phyloP scores from a whole-genome alignment of 257 asterid species.

The Solanum sparsipilum region DNA sequence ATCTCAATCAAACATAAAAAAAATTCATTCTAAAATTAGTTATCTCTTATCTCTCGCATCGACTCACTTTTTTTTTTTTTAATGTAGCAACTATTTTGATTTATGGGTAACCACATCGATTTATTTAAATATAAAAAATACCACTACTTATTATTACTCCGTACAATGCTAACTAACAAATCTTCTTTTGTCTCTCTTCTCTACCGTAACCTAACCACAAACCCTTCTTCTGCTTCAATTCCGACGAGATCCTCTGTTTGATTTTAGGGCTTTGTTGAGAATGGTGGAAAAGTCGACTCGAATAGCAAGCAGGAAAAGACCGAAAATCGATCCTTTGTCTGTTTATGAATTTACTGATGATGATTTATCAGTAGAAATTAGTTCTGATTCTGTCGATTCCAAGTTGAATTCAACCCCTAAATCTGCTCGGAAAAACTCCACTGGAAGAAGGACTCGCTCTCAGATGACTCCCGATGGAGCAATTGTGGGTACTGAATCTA shows the following conservation, averaged over 20 bases:
- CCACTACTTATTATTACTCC: not conserved
- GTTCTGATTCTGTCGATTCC: not conserved
- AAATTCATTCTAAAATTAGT: too few species aligned
- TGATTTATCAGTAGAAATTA: not conserved
- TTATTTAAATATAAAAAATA: too few species aligned
- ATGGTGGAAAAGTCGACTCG: not conserved
- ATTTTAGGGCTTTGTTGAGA: not conserved
- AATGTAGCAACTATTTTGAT: not conserved
- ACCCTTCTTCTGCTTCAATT: not conserved
- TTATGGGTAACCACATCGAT: not conserved
- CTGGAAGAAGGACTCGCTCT: not conserved
- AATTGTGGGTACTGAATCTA: not conserved
- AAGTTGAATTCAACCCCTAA: not conserved
- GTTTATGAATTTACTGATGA: not conserved
- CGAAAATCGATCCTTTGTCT: not conserved
- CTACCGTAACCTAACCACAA: not conserved
- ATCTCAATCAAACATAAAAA: too few species aligned
- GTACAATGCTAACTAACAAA: not conserved
- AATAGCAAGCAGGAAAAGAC: not conserved
- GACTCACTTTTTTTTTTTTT: not conserved
- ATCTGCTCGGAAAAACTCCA: not conserved
- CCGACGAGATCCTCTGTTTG: not conserved
- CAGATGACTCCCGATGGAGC: not conserved
- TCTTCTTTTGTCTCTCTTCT: not conserved
- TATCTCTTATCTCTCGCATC: not conserved